Base-by-base conservation (phyloP, 805 yeast genomes). In the Starmerella apicola region DNA sequence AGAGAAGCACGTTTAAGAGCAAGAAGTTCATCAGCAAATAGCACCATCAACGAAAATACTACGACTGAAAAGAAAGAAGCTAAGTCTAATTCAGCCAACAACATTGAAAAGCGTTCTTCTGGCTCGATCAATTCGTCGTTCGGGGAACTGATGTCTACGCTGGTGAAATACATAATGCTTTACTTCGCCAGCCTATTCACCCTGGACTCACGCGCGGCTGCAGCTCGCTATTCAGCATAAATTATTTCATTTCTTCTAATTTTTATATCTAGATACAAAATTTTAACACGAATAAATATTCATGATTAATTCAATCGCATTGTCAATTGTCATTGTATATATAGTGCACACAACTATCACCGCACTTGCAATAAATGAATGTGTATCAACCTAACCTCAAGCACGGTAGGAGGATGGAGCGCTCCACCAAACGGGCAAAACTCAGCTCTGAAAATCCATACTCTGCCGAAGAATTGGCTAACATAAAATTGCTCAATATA, bases 151-250 rank as follows among this genome's bases (percentile, higher is more conserved):
- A 22, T 32, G 9, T 5, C 13, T 10, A 18, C 10, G 4, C n/a
- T 46, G 4, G 15, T 34, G 20, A 10, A 19, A 3, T 51, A 43
- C 40, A 13, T 42, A 19, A 9, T 19, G n/a, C 45, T 51, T 9
- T 51, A 51, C 29, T 3, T 48, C 3, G 19, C 17, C n/a, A 51
- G 52, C 7, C 41, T 51, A 19, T 44, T 52, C 32, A 38, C 49
- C 10, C 39, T 49, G 8, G 52, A 51, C 22, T 48, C 54, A 16
- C 41, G 51, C 8, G 38, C 37, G 3, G 8, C 23, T 7, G 46
- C 44, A 13, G 37, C 39, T 9, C 6, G 17, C 17, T 13, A 12
- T 12, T 12, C 30, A 7, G 15, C 17, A 27, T 12, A 10, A n/a
- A n/a, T n/a, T n/a, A n/a, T n/a, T n/a, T n/a, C n/a, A n/a, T n/a